Evolutionary conservation across 2,329 filamentous ascomycete genomes (phyloP).

Genomic region (Fusarium sp.): DNA sequence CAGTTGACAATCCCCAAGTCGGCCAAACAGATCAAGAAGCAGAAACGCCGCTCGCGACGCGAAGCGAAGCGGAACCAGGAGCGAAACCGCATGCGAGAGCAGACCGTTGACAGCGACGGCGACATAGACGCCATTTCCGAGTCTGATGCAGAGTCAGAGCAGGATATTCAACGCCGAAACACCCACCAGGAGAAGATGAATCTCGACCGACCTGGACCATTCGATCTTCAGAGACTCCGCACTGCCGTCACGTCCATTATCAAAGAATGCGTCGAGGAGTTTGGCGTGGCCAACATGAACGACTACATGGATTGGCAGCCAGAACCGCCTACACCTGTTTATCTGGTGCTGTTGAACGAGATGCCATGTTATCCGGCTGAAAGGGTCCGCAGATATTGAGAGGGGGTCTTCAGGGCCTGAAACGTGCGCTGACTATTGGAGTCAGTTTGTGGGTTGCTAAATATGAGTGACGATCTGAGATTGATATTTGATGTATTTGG

Average conservation of each 20-base stretch:
- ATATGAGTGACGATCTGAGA: background rate
- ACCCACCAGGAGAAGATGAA: background rate
- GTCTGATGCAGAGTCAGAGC: background rate
- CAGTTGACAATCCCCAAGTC: background rate
- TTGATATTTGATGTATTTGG: background rate
- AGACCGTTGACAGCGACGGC: background rate
- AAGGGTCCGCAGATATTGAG: background rate
- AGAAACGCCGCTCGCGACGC: background rate
- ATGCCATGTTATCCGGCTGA: constrained; percentile 19
- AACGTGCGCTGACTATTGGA: background rate
- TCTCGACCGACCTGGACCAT: background rate
- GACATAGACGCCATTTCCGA: background rate
- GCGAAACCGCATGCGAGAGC: background rate
- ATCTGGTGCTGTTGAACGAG: constrained; percentile 20
- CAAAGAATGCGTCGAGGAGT: constrained; percentile 8
- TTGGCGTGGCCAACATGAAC: background rate
- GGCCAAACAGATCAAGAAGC: background rate
- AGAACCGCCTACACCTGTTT: constrained; percentile 22
- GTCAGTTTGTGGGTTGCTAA: background rate
- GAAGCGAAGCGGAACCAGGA: background rate
- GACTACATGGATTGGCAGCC: constrained; percentile 37
- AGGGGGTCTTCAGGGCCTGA: background rate
- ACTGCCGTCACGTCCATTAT: constrained; percentile 10
- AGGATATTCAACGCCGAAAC: background rate
- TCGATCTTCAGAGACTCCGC: constrained; percentile 4